Percentiles rank a stretch among this genome's conserved stretches.
Conservation (phyloP, 2,329 filamentous ascomycete species). For the Torrubiellomyces zombiae region DNA sequence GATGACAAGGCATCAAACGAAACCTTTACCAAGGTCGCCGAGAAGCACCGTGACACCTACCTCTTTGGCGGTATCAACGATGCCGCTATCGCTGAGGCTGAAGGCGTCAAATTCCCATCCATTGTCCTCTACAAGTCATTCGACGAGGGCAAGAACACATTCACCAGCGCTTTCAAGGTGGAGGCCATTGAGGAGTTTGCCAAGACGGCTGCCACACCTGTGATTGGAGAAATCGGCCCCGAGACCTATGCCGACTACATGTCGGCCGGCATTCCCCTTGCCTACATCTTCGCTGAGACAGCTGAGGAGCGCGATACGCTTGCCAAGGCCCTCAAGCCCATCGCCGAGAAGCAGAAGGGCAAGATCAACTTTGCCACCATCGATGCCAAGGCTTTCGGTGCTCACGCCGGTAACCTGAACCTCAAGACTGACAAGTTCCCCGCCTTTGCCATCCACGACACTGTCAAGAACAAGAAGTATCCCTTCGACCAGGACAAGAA, state of each 20-base stretch:
- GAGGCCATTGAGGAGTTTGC: conserved; percentile 70
- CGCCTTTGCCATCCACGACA: conserved; percentile 94
- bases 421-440: conserved; percentile 91
- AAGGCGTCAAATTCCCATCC: conserved; percentile 73
- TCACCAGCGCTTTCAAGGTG: conserved; percentile 60
- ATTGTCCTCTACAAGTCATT: conserved; percentile 95
- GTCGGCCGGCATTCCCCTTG: conserved; percentile 77
- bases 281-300: conserved; percentile 94
- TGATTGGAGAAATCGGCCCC: conserved; percentile 90
- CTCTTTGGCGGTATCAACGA: conserved; percentile 84
- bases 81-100: conserved; percentile 67
- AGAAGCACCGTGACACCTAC: conserved; percentile 72
- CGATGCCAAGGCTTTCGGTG: conserved; percentile 83
- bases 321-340: conserved; percentile 58
- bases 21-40: conserved; percentile 59
- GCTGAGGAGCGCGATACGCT: conserved; percentile 74
- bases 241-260: conserved; percentile 96
- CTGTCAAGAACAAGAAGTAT: conserved; percentile 90
- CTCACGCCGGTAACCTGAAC: conserved; percentile 93
- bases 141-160: conserved; percentile 85
- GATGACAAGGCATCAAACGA: conserved; percentile 75
- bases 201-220: conserved; percentile 69
- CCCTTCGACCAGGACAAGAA: conserved; percentile 75
- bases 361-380: conserved; percentile 96
- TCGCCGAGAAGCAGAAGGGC: conserved; percentile 86